Evolutionary conservation across 2,329 filamentous ascomycete species (phyloP).

Genomic region (Aspergillus latus): DNA sequence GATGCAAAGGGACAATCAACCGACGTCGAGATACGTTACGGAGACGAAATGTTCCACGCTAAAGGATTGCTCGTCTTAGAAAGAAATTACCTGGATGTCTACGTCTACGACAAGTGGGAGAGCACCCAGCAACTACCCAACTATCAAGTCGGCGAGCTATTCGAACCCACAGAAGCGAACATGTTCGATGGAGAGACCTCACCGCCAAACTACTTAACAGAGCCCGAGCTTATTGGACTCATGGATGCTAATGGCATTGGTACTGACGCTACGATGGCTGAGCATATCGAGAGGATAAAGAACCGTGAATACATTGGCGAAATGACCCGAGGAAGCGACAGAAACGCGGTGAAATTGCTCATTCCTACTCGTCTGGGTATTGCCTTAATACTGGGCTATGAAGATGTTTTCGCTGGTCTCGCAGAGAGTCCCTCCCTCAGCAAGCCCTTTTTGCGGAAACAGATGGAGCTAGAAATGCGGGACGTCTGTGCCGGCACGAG

Average conservation of each 20-base stretch:
- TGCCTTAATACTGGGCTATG: slow-evolving; percentile 89
- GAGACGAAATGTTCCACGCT: slow-evolving; percentile 76
- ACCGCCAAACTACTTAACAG: slow-evolving; percentile 82
- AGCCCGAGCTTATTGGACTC: slow-evolving; percentile 89
- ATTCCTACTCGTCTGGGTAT: slow-evolving; percentile 90
- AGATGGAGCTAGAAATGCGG: slow-evolving; percentile 97
- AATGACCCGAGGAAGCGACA: slow-evolving; percentile 51
- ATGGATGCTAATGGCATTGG: slow-evolving; percentile 99
- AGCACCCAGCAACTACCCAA: slow-evolving; percentile 78
- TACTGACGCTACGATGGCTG: slow-evolving; percentile 98
- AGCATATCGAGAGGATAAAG: slow-evolving; percentile 96
- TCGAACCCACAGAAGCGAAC: slow-evolving; percentile 83
- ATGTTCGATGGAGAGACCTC: slow-evolving; percentile 90
- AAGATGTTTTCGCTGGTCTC: slow-evolving; percentile 87
- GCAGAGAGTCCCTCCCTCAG: slow-evolving; percentile 65
- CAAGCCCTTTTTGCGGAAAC: slow-evolving; percentile 93
- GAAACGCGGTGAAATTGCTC: slow-evolving; percentile 70
- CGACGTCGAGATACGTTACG: slow-evolving; percentile 81
- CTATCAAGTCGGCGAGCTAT: slow-evolving; percentile 75
- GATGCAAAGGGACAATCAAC: slow-evolving; percentile 86
- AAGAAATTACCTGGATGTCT: slow-evolving; percentile 92
- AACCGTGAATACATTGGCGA: slow-evolving; percentile 81
- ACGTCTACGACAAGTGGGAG: slow-evolving; percentile 95
- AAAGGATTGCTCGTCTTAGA: slow-evolving; percentile 82
- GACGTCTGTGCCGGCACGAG: slow-evolving; percentile 87